Conservation (phyloP, 2,329 filamentous ascomycete genomes). For the Onygenales sp. region DNA sequence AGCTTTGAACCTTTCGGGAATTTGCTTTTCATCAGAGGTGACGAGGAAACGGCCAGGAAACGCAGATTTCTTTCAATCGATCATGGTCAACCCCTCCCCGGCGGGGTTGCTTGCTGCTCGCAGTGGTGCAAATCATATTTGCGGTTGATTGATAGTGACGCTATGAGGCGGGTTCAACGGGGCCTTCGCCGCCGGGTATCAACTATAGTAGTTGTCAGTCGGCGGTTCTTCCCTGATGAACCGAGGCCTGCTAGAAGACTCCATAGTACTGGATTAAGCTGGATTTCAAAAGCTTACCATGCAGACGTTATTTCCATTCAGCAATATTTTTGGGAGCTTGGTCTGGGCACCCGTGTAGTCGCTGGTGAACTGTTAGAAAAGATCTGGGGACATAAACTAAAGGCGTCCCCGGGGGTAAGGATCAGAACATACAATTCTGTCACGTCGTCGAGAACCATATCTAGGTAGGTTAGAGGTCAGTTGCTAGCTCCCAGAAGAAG, state of each 20-base stretch:
- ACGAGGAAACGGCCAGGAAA: too few species aligned
- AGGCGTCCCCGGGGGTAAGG: background rate
- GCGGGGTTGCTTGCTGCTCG: too few species aligned
- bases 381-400: background rate
- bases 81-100: too few species aligned
- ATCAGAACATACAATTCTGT: conserved; percentile 70
- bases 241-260: conserved; percentile 1
- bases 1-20: too few species aligned
- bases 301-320: conserved; percentile 98
- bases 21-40: too few species aligned
- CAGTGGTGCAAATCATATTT: background rate
- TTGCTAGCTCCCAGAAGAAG: background rate
- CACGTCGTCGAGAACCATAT: conserved; percentile 97
- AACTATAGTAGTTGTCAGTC: conserved; percentile 40
- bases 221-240: background rate
- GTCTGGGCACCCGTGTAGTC: conserved; percentile 83
- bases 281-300: conserved; percentile 57
- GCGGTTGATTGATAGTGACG: background rate
- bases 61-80: too few species aligned
- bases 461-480: conserved; percentile 36
- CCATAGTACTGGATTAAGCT: background rate
- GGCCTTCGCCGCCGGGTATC: conserved; percentile 69
- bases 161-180: conserved; percentile 23
- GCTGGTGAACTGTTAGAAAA: conserved; percentile 37
- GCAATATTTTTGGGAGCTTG: conserved; percentile 84